Evolutionary conservation across 352 stramenopile species (phyloP).

Genomic region (Pythium rishiriense): DNA sequence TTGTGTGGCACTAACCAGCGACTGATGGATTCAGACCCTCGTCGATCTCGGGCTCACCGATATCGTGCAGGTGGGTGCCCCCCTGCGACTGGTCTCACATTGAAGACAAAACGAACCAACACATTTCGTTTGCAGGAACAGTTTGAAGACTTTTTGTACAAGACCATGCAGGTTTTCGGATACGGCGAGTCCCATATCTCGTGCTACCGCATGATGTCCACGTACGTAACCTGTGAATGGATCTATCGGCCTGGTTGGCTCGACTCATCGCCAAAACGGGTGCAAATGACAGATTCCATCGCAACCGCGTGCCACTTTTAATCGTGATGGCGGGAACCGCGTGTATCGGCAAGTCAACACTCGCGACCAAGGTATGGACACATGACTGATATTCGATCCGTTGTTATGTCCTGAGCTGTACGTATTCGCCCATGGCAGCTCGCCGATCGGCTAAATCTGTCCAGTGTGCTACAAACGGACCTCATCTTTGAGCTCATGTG

Average conservation of each 20-base stretch:
- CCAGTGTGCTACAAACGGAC: slow-evolving; percentile 84
- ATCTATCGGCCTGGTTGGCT: neutral
- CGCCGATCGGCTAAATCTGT: slow-evolving; percentile 84
- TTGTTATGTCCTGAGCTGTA: neutral
- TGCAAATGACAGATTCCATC: slow-evolving; percentile 67
- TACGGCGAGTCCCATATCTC: slow-evolving; percentile 84
- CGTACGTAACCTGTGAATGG: slow-evolving; percentile 27
- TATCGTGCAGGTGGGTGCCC: slow-evolving; percentile 67
- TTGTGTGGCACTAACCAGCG: too few relatives aligned
- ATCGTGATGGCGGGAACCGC: slow-evolving; percentile 84
- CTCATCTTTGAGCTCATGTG: slow-evolving; percentile 91
- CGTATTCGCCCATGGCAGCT: slow-evolving; percentile 36
- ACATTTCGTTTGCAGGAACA: slow-evolving; percentile 80
- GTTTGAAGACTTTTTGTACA: slow-evolving; percentile 91
- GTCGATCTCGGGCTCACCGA: slow-evolving; percentile 84
- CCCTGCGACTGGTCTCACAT: too few relatives aligned
- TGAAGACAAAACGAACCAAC: neutral
- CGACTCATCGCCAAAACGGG: neutral
- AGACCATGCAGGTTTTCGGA: slow-evolving; percentile 89
- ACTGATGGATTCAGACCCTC: slow-evolving; percentile 56
- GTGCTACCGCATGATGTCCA: slow-evolving; percentile 89
- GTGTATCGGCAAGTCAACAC: slow-evolving; percentile 84
- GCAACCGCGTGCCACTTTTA: slow-evolving; percentile 78
- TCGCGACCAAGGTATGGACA: slow-evolving; percentile 75
- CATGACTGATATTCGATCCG: neutral